Evolutionary conservation across 2,329 filamentous ascomycete species (phyloP), one percentile per base, ranked within the genome.

Genomic region (Ascochyta koolunga): DNA sequence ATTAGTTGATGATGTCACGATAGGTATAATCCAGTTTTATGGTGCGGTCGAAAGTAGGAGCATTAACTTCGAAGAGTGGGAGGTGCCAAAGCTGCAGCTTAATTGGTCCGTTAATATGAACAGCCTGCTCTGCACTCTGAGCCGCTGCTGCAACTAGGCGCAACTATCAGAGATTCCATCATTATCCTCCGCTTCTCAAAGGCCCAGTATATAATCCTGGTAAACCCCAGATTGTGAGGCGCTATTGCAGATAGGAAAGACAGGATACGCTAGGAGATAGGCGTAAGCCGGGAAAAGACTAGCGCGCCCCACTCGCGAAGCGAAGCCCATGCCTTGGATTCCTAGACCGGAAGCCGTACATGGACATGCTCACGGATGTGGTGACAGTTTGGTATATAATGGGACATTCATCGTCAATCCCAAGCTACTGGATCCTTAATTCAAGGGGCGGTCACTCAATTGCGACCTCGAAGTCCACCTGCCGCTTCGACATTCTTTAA

Each of bases 271-370:
- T 38, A 33, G 31, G 13, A 55, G 58, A 58, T 56, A 56, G 49
- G 41, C 50, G 16, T 49, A 15, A 13, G 21, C 19, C 25, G 31
- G 25, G 18, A 49, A 47, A 19, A 10, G 35, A 25, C 25, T 52
- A 39, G 25, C 27, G 21, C 15, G 50, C 48, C 53, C 56, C 56
- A 56, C 56, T 59, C 49, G 48, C 46, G 56, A n/a, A n/a, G n/a
- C 35, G 25, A 58, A 47, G 32, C 13, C 31, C 22, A 36, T 37
- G 50, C 38, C 9, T 24, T 31, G 18, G 22, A 18, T 5, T 25
- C n/a, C 5, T 5, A 29, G 11, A 32, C 33, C 31, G 21, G 42
- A 4, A 36, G 22, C 21, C n/a, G n/a, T 29, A 5, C 35, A 11
- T 22, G 16, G 24, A 32, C 8, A 16, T 4, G 32, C n/a, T n/a